Percentiles rank a stretch among this genome's conserved stretches.
Evolutionary conservation across 192 early-diverging fungal genomes (phyloP).

Genomic region (Jimgerdemannia flammicorona): DNA sequence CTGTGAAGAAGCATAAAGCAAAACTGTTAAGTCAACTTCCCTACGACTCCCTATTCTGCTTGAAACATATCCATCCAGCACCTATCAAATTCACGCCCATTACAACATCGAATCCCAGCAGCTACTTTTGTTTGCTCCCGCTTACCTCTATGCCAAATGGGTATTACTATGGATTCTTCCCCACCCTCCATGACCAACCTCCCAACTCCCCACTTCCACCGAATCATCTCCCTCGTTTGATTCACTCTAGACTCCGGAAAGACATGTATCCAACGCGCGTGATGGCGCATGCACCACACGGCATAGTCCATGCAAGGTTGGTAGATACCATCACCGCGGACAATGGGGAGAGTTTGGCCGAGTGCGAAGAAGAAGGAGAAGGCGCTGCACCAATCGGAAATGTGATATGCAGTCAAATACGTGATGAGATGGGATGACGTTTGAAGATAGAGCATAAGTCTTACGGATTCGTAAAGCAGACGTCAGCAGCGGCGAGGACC

Average conservation of each 20-base stretch:
- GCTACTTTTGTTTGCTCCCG: slow-evolving; percentile 8
- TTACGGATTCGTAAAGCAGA: slow-evolving; percentile 75
- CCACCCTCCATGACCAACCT: slow-evolving; percentile 76
- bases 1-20: slow-evolving; percentile 25
- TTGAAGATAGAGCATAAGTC: slow-evolving; percentile 2
- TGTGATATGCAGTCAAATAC: neutral
- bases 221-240: slow-evolving; percentile 50
- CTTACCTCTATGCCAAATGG: slow-evolving; percentile 65
- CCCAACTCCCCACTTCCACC: slow-evolving; percentile 87
- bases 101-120: slow-evolving; percentile 4
- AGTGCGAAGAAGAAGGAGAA: slow-evolving; percentile 64
- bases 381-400: slow-evolving; percentile 22
- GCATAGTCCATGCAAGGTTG: slow-evolving; percentile 83
- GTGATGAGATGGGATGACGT: neutral
- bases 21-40: neutral
- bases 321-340: slow-evolving; percentile 81
- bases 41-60: neutral
- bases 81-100: neutral
- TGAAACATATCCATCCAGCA: neutral
- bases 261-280: slow-evolving; percentile 83
- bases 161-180: slow-evolving; percentile 63
- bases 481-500: slow-evolving; percentile 85
- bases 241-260: slow-evolving; percentile 82
- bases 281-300: slow-evolving; percentile 52
- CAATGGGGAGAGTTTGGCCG: slow-evolving; percentile 79